These are phyloP conservation scores for Amaranthus cruentus DNA, from an alignment of 148 eudicot genomes.

Conservation along the genomic window DNA sequence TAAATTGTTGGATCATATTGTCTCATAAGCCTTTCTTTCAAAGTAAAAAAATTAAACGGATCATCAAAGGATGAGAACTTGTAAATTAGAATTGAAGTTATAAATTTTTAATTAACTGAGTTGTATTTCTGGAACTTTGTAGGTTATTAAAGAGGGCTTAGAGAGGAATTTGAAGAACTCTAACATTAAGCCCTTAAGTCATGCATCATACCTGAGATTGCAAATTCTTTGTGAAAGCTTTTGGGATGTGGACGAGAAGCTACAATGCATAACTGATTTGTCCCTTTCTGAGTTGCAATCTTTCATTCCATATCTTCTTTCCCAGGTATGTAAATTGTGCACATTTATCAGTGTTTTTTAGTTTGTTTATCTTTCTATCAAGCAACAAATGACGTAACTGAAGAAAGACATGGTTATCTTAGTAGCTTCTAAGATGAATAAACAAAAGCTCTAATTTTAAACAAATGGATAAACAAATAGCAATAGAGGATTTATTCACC, in stretches of 20 bases:
- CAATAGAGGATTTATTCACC: too few relatives aligned
- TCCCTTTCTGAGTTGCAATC: conserved; percentile 61
- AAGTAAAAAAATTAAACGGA: not conserved
- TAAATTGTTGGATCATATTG: conserved; percentile 9
- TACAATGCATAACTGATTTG: conserved; percentile 50
- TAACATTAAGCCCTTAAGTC: conserved; percentile 89
- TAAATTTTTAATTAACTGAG: not conserved
- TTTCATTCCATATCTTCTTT: conserved; percentile 74
- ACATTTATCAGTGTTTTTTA: not conserved
- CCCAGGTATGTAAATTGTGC: conserved; percentile 52
- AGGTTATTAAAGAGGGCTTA: conserved; percentile 90
- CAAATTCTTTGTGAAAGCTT: conserved; percentile 78
- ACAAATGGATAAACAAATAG: too few relatives aligned
- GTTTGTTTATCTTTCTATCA: not conserved
- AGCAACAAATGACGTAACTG: not conserved
- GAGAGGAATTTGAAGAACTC: conserved; percentile 81
- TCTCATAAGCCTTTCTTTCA: not conserved
- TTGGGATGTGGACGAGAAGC: conserved; percentile 90
- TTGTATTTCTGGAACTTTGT: conserved; percentile 16
- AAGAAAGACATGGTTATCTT: too few relatives aligned
- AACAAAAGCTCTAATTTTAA: too few relatives aligned
- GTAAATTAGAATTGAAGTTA: not conserved
- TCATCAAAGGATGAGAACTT: not conserved
- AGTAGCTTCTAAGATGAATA: too few relatives aligned
- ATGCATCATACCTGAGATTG: conserved; percentile 79